Base-by-base conservation (phyloP, 2,329 filamentous ascomycete species). In the Phialophora macrospora region DNA sequence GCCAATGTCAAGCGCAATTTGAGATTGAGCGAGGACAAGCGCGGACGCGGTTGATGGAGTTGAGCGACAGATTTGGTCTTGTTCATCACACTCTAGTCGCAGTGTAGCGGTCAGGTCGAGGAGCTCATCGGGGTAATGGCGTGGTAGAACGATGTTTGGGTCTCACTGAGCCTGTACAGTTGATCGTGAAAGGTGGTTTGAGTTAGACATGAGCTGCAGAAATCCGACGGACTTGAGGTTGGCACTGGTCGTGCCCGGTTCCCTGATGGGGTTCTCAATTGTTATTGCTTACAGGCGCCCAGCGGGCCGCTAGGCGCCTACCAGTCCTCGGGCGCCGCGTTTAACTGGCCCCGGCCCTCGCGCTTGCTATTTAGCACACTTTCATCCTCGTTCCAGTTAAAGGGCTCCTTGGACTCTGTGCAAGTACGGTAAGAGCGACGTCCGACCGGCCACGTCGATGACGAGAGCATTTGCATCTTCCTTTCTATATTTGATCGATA, bases 261-360 rank as follows among this genome's bases (percentile, higher is more conserved):
- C 28, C 52, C 28, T 28, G 34, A 54, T 60, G n/a, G 46, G 34
- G 41, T 41, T 51, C 30, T 24, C 58, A 48, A 20, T 60, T 54
- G 26, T 34, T 54, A 30, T 54, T 49, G 58, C 58, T 60, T 60
- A 44, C 22, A 54, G 49, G 58, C 58, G 58, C 58, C 48, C 38
- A 34, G 32, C 58, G 30, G 38, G 48, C 46, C 48, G 30, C n/a
- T 30, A 20, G 52, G 52, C 52, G 52, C 28, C 26, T 32, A 34
- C 52, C 52, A 32, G 14, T 20, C 17, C 30, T n/a, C 1, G 30
- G 58, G 48, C 48, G 8, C 30, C 5, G 30, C 20, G 28, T 41
- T 46, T 60, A 26, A 60, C 30, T 60, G 58, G 58, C 20, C 22
- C n/a, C 48, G n/a, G 44, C 58, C 9, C 32, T 51, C 26, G 46